Evolutionary conservation across 495 filamentous ascomycete species (phyloP).

Genomic region (Neurospora cerealis): DNA sequence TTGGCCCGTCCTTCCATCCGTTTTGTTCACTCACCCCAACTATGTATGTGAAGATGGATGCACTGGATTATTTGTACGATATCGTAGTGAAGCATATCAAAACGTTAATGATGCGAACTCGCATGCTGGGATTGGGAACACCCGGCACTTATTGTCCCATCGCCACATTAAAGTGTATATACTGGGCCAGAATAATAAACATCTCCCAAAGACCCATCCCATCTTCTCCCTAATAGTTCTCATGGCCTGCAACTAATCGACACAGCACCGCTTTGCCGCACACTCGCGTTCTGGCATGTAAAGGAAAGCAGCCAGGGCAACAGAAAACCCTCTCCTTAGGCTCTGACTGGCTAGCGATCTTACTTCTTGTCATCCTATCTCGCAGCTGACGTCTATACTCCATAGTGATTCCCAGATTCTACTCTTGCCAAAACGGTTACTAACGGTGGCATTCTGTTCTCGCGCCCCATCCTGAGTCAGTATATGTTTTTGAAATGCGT

Average conservation of each 20-base stretch:
- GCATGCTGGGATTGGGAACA: not conserved
- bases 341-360: not conserved
- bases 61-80: not conserved
- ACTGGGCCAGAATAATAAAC: not conserved
- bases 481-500: not conserved
- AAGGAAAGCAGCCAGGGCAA: not conserved
- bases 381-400: conserved; percentile 38
- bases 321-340: not conserved
- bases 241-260: not conserved
- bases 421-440: conserved; percentile 30
- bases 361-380: conserved; percentile 14
- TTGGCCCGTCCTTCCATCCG: not conserved
- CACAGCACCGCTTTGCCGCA: not conserved
- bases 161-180: not conserved
- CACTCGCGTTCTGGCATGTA: not conserved
- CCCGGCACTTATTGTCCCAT: not conserved
- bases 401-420: conserved; percentile 48
- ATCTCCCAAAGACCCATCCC: not conserved
- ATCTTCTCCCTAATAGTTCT: not conserved
- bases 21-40: not conserved
- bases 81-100: not conserved
- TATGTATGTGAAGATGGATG: not conserved
- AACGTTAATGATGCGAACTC: not conserved
- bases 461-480: conserved; percentile 19
- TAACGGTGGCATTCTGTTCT: conserved; percentile 20